Evolutionary conservation across 331 rosid genomes (phyloP).

Genomic region (Dryas integrifolia): DNA sequence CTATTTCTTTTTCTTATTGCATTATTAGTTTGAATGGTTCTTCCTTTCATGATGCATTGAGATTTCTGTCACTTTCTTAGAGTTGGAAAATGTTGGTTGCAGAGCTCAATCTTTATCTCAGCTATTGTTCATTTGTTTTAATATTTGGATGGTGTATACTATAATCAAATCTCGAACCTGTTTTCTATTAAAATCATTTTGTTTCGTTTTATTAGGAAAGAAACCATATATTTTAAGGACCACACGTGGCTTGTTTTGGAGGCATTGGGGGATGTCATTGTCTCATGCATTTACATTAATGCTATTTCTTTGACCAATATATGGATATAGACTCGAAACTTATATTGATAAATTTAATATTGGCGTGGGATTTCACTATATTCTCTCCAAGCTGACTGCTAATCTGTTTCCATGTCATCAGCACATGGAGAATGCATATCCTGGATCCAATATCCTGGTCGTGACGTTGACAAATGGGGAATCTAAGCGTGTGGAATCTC

Average conservation of each 20-base stretch:
- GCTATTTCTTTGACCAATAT: background rate
- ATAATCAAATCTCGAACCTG: background rate
- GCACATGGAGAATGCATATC: slow-evolving; percentile 98
- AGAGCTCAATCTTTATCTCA: slow-evolving; percentile 30
- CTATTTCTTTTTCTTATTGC: slow-evolving; percentile 26
- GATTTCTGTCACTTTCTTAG: slow-evolving; percentile 34
- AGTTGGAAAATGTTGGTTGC: slow-evolving; percentile 38
- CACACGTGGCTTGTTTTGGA: slow-evolving; percentile 8
- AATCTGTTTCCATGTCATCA: slow-evolving; percentile 45
- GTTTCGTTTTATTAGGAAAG: slow-evolving; percentile 8
- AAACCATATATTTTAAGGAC: slow-evolving; percentile 6
- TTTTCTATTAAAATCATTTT: background rate
- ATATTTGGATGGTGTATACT: background rate
- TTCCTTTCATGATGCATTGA: slow-evolving; percentile 24
- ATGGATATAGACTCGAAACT: slow-evolving; percentile 5
- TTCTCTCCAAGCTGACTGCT: slow-evolving; percentile 31
- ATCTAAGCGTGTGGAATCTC: slow-evolving; percentile 94
- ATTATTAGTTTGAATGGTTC: slow-evolving; percentile 24
- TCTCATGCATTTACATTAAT: slow-evolving; percentile 11
- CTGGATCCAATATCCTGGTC: slow-evolving; percentile 89
- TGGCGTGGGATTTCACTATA: slow-evolving; percentile 9
- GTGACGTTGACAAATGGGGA: slow-evolving; percentile 90
- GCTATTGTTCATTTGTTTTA: slow-evolving; percentile 13
- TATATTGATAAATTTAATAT: background rate
- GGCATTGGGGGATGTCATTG: slow-evolving; percentile 29